These are phyloP conservation scores for Pulveroboletus sp. DNA, from an alignment of 1,284 basidiomycete genomes.

Conservation along the genomic window DNA sequence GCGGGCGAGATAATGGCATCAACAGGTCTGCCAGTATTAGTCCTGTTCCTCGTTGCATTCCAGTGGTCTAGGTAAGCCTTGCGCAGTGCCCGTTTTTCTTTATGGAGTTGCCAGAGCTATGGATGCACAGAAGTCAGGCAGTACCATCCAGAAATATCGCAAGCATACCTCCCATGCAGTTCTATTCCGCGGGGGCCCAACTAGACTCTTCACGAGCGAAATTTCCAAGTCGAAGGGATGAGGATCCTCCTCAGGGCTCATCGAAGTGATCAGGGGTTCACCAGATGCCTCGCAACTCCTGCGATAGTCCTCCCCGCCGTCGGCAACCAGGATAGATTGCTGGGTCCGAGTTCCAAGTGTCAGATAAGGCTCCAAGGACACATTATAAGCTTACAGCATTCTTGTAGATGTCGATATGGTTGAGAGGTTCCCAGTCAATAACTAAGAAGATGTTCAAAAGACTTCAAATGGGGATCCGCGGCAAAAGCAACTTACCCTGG, in stretches of 20 bases:
- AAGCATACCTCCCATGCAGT: constrained; percentile 28
- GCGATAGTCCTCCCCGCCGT: constrained; percentile 42
- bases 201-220: constrained; percentile 27
- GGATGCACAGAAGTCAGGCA: constrained; percentile 17
- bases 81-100: constrained; percentile 47
- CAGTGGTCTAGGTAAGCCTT: constrained; percentile 60
- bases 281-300: constrained; percentile 46
- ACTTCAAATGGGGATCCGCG: not conserved
- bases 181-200: constrained; percentile 24
- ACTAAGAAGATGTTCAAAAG: constrained; percentile 25
- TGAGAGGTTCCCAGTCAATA: constrained; percentile 47
- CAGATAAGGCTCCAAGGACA: not conserved
- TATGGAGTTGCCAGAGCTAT: constrained; percentile 59
- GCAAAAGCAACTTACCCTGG: constrained; percentile 43
- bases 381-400: constrained; percentile 33
- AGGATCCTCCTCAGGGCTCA: constrained; percentile 42
- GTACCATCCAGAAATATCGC: not conserved
- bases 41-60: constrained; percentile 49
- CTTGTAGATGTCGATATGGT: constrained; percentile 43
- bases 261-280: constrained; percentile 54
- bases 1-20: constrained; percentile 65
- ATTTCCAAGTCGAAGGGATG: constrained; percentile 28
- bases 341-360: constrained; percentile 5
- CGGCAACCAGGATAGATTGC: constrained; percentile 32
- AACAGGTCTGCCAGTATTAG: constrained; percentile 62